phyloP scores from a whole-genome alignment of 192 early-diverging fungal species.

The Backusella australiensis region DNA sequence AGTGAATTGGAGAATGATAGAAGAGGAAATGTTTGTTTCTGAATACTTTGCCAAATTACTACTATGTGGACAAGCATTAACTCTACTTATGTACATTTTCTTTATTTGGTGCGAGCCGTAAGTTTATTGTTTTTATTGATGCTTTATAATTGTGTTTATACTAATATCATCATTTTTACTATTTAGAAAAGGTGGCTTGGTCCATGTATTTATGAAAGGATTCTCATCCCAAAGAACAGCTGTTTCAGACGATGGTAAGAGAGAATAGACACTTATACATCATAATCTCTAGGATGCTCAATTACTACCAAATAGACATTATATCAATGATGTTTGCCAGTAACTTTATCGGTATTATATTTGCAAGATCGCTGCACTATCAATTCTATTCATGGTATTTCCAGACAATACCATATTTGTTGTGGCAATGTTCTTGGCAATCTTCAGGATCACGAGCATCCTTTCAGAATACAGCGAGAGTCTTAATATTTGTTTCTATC shows the following conservation, averaged over 20 bases:
- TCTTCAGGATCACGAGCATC: background rate
- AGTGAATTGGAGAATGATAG: conserved; percentile 91
- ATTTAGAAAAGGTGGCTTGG: conserved; percentile 29
- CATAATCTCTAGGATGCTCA: background rate
- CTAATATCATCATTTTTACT: background rate
- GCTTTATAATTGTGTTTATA: background rate
- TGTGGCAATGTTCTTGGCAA: conserved; percentile 53
- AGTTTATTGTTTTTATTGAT: conserved; percentile 12
- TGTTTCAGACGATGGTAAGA: conserved; percentile 37
- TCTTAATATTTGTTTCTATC: conserved; percentile 31
- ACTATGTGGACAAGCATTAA: conserved; percentile 55
- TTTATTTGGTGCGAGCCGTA: conserved; percentile 50
- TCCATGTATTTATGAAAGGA: conserved; percentile 27
- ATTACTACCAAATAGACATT: conserved; percentile 48
- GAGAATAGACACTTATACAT: background rate
- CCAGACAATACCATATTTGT: conserved; percentile 78
- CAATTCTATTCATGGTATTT: conserved; percentile 98
- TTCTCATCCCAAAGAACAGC: conserved; percentile 13
- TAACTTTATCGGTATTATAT: conserved; percentile 89
- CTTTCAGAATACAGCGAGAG: conserved; percentile 5
- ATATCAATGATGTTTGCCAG: conserved; percentile 71
- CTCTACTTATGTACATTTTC: conserved; percentile 60
- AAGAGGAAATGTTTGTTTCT: conserved; percentile 66
- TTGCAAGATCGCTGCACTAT: conserved; percentile 89
- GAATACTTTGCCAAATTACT: conserved; percentile 54